Percentiles rank a stretch among this genome's conserved stretches.
Conservation (phyloP, 352 stramenopile species). For the Plasmopara viticola region DNA sequence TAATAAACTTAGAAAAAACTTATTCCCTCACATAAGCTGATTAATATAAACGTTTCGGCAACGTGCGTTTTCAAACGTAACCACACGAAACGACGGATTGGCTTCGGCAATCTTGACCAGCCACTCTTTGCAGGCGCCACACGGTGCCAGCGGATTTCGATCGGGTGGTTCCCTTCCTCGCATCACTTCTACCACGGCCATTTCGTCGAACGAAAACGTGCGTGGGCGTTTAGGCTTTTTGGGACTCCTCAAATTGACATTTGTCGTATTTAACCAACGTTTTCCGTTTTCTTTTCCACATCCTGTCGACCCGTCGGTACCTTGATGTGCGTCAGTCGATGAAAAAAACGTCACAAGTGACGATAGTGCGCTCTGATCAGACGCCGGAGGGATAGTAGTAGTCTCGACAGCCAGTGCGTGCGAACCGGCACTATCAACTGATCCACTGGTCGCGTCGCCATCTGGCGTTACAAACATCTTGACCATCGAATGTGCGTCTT, state of each 20-base stretch:
- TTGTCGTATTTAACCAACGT: conserved; percentile 20
- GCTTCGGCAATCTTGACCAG: conserved; percentile 98
- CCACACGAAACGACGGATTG: conserved; percentile 95
- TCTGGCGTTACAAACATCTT: conserved; percentile 24
- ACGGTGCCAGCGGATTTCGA: conserved; percentile 96
- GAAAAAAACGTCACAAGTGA: background rate
- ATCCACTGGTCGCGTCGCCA: background rate
- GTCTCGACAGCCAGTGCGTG: conserved; percentile 9
- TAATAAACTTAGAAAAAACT: too few species aligned
- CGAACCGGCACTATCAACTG: conserved; percentile 2
- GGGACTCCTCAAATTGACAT: conserved; percentile 25
- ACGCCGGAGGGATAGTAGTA: conserved; percentile 5
- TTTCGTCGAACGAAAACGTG: conserved; percentile 76
- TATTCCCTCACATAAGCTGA: conserved; percentile 57
- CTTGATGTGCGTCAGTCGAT: conserved; percentile 2
- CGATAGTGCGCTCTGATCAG: conserved; percentile 11
- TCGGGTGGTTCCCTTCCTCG: conserved; percentile 41
- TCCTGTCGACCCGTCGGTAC: background rate
- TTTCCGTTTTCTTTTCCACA: conserved; percentile 18
- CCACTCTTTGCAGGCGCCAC: conserved; percentile 98
- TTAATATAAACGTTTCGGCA: conserved; percentile 91
- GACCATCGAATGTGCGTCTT: conserved; percentile 14
- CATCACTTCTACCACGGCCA: conserved; percentile 41
- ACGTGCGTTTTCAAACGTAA: conserved; percentile 94
- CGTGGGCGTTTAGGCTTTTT: conserved; percentile 79